Evolutionary conservation across 2,329 filamentous ascomycete genomes (phyloP).

Genomic region (Aspergillus piperis): DNA sequence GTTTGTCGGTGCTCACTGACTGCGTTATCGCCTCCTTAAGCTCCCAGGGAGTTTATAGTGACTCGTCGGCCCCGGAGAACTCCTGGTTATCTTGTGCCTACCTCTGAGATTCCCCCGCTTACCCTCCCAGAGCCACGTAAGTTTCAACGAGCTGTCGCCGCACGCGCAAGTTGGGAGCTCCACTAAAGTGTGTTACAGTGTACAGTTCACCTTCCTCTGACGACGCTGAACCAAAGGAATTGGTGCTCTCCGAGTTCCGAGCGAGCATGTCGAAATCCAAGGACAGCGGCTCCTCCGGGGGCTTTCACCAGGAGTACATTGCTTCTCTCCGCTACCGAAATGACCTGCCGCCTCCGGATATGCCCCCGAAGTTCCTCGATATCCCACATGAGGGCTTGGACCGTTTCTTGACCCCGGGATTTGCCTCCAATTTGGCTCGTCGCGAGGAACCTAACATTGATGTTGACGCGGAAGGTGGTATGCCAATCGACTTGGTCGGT

Average conservation of each 20-base stretch:
- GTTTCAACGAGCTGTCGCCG: conserved; percentile 5
- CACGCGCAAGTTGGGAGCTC: conserved; percentile 3
- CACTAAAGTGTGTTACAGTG: conserved; percentile 15
- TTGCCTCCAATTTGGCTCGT: conserved; percentile 82
- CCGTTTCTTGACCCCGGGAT: conserved; percentile 87
- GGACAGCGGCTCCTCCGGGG: conserved; percentile 40
- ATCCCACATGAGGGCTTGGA: conserved; percentile 91
- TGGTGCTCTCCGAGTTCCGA: not conserved
- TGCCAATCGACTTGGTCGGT: conserved; percentile 93
- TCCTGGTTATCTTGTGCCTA: conserved; percentile 5
- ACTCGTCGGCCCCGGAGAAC: not conserved
- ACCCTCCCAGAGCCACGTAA: conserved; percentile 16
- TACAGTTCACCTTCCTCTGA: conserved; percentile 11
- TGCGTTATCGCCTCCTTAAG: conserved; percentile 7
- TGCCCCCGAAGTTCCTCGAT: conserved; percentile 93
- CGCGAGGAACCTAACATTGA: conserved; percentile 96
- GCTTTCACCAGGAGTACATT: conserved; percentile 91
- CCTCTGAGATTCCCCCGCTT: conserved; percentile 16
- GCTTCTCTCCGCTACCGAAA: conserved; percentile 94
- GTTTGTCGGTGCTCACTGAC: conserved; percentile 8
- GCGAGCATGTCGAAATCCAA: conserved; percentile 43
- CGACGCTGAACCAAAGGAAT: not conserved
- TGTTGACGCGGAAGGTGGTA: conserved; percentile 94
- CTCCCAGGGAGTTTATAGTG: conserved; percentile 12
- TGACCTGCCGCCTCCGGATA: conserved; percentile 88